Base-by-base conservation (phyloP, 1,139 yeast genomes). In the Scheffersomyces cryptocercus region DNA sequence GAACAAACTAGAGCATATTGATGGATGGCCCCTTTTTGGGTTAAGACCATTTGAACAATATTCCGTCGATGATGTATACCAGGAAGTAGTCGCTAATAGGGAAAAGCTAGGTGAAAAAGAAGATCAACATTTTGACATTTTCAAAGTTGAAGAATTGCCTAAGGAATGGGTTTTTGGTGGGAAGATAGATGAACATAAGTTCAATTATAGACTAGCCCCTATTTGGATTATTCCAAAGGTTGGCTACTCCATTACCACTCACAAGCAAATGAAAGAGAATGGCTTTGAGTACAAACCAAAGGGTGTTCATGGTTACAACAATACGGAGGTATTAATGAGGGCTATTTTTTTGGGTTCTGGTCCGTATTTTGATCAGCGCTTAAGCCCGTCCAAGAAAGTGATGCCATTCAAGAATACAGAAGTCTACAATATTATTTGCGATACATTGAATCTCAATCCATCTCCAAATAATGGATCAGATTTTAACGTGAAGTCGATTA, bases 1-100 rank as follows among this genome's bases (percentile, higher is more conserved):
- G 49, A 55, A 62, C 2, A 68, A 74, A 37, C 73, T 87, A 39
- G 84, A 82, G 44, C 84, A 83, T 55, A 67, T 77, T 35, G 93
- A 85, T 58, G 96, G 95, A n/a, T 87, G 95, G 91, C 96, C 96
- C n/a, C 68, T 88, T 46, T 84, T 76, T 54, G 96, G 95, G 0
- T 66, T 88, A 38, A 73, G 95, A 36, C 93, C 95, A 8, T 66
- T 56, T 37, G 46, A 59, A 0, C 62, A 70, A 31, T 54, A 50
- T 38, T 50, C 67, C 0, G 61, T 70, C 2, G 67, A 67, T 4
- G 73, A 71, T 8, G 48, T 82, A 11, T 73, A 62, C 52, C 48
- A 59, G 1, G 69, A 70, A 12, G 51, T 65, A 3, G 44, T 48
- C n/a, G 57, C 57, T 9, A 65, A 63, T 7, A 54, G 70, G 40